A percentile compares a stretch with the other conserved stretches of the same genome.
These are phyloP conservation scores for Magnolia changhungtana DNA, from an alignment of 164 flowering plant species.

Conservation along the genomic window DNA sequence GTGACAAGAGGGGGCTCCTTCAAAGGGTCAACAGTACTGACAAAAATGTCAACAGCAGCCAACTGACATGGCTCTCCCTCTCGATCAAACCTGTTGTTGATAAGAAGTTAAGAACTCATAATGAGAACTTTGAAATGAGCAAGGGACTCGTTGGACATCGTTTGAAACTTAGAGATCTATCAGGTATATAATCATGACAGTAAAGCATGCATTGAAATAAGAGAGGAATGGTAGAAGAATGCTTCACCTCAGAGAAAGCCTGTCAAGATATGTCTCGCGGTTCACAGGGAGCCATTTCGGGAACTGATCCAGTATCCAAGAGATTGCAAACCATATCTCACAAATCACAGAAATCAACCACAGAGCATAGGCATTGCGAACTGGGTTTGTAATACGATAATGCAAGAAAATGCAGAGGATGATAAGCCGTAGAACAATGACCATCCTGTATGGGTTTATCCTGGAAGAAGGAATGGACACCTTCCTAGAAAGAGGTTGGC, in stretches of 20 bases:
- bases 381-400: constrained; percentile 54
- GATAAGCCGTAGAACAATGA: constrained; percentile 44
- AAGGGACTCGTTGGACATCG: neutral
- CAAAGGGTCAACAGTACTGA: constrained; percentile 58
- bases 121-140: constrained; percentile 9
- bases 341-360: constrained; percentile 56
- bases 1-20: constrained; percentile 65
- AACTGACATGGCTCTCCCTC: constrained; percentile 56
- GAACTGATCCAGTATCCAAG: constrained; percentile 55
- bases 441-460: constrained; percentile 52
- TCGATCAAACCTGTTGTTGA: constrained; percentile 40
- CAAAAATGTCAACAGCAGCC: constrained; percentile 46
- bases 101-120: neutral
- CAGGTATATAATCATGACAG: neutral
- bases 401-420: constrained; percentile 47
- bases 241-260: constrained; percentile 43
- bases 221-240: neutral
- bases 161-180: neutral
- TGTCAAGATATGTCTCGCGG: constrained; percentile 55
- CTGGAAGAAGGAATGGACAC: constrained; percentile 45
- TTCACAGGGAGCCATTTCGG: constrained; percentile 53
- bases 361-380: constrained; percentile 44
- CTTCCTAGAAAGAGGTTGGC: constrained; percentile 60
- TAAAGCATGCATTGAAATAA: neutral
- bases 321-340: constrained; percentile 56